Percentiles rank a stretch among this genome's conserved stretches.
Conservation (phyloP, 1,284 basidiomycete species). For the Sporisorium exsertum region DNA sequence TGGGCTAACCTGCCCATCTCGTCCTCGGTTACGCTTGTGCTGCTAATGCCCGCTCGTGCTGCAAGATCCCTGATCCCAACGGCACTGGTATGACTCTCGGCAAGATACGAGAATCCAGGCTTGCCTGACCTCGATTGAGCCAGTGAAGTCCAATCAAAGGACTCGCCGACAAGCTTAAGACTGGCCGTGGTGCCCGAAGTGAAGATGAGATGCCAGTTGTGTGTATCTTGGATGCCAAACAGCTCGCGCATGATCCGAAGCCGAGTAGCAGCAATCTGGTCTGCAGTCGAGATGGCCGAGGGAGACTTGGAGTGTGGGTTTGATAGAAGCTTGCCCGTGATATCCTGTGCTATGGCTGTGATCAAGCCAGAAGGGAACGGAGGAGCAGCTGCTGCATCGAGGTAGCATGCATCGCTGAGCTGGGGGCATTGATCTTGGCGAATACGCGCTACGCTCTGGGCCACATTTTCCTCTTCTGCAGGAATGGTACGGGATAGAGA, state of each 20-base stretch:
- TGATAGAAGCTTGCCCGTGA: slow-evolving; percentile 55
- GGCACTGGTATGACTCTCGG: slow-evolving; percentile 53
- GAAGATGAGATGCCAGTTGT: slow-evolving; percentile 57
- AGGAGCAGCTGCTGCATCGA: slow-evolving; percentile 67
- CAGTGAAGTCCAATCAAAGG: slow-evolving; percentile 33
- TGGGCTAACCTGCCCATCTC: background rate
- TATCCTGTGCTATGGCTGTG: slow-evolving; percentile 27
- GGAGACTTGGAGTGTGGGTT: slow-evolving; percentile 69
- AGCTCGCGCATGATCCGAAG: slow-evolving; percentile 57
- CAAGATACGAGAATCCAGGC: slow-evolving; percentile 33
- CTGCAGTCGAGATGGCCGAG: slow-evolving; percentile 50
- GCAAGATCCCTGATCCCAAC: slow-evolving; percentile 53
- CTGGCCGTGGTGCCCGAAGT: slow-evolving; percentile 54
- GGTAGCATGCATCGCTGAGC: slow-evolving; percentile 54
- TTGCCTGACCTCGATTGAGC: background rate
- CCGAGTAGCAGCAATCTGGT: slow-evolving; percentile 52
- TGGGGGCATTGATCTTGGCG: slow-evolving; percentile 36
- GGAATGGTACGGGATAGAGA: background rate
- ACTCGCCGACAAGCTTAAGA: slow-evolving; percentile 53
- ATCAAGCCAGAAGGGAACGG: slow-evolving; percentile 59
- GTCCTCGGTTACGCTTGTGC: slow-evolving; percentile 13
- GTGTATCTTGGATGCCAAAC: slow-evolving; percentile 54
- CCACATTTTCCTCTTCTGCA: background rate
- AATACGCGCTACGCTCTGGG: slow-evolving; percentile 15
- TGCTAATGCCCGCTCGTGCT: slow-evolving; percentile 5